Conservation (phyloP, 352 stramenopile species). For the Phytophthora ramorum region DNA sequence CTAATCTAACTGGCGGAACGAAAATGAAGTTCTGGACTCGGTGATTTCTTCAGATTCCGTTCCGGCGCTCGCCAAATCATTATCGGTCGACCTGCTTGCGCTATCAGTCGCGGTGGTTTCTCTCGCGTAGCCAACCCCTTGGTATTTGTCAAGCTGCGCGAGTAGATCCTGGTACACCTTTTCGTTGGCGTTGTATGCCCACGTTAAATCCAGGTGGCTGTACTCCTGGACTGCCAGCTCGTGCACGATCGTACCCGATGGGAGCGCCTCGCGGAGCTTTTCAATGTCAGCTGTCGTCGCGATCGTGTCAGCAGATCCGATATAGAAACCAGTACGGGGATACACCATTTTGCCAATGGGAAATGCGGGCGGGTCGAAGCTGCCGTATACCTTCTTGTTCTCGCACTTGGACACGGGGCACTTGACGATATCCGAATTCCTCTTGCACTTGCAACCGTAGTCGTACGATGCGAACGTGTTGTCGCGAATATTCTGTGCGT, state of each 20-base stretch:
- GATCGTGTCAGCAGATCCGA: constrained; percentile 48
- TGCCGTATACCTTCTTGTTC: constrained; percentile 55
- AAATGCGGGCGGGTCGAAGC: constrained; percentile 43
- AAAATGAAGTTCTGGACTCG: constrained; percentile 25
- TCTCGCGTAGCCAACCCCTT: constrained; percentile 39
- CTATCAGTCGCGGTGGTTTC: background rate
- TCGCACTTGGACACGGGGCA: constrained; percentile 42
- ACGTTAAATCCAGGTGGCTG: constrained; percentile 65
- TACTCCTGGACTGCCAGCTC: constrained; percentile 48
- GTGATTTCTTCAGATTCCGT: background rate
- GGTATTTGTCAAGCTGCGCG: constrained; percentile 43
- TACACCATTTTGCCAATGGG: constrained; percentile 36
- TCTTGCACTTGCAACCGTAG: constrained; percentile 53
- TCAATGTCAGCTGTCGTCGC: constrained; percentile 44
- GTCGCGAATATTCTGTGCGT: constrained; percentile 54
- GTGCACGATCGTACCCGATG: constrained; percentile 44
- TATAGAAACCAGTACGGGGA: constrained; percentile 49
- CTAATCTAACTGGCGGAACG: constrained; percentile 28
- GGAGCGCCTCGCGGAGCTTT: constrained; percentile 41
- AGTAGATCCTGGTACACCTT: constrained; percentile 57
- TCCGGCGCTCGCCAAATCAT: background rate
- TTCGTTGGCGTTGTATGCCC: constrained; percentile 49
- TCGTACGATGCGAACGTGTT: constrained; percentile 55
- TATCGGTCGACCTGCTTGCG: background rate
- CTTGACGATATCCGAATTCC: constrained; percentile 27